Conservation (phyloP, 2,329 filamentous ascomycete species). For the Phialophora expanda region DNA sequence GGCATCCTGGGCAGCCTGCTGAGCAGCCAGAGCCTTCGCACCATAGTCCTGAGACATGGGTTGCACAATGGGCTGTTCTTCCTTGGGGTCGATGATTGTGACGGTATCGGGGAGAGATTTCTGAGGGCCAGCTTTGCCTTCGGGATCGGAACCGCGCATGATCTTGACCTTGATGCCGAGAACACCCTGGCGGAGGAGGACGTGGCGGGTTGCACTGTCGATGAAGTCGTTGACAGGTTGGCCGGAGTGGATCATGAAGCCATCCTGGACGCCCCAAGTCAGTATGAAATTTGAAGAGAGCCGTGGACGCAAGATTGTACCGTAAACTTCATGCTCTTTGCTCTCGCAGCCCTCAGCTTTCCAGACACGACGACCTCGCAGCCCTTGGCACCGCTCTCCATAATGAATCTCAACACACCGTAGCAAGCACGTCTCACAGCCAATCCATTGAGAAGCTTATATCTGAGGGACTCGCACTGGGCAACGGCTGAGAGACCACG, state of each 20-base stretch:
- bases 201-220: constrained; percentile 97
- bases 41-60: constrained; percentile 99
- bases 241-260: constrained; percentile 99
- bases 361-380: constrained; percentile 99
- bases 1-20: constrained; percentile 61
- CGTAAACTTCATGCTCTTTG: constrained; percentile 99
- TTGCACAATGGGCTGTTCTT: constrained; percentile 93
- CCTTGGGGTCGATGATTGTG: constrained; percentile 99
- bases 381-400: constrained; percentile 99
- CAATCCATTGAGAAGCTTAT: constrained; percentile 99
- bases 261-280: constrained; percentile 64
- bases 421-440: constrained; percentile 99
- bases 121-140: constrained; percentile 97
- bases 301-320: constrained; percentile 53
- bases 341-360: constrained; percentile 97
- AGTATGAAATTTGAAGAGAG: background rate
- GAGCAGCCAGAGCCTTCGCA: constrained; percentile 78
- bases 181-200: constrained; percentile 99
- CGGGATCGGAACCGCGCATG: constrained; percentile 99
- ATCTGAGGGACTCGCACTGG: constrained; percentile 99
- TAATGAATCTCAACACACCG: constrained; percentile 99
- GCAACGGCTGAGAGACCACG: constrained; percentile 99
- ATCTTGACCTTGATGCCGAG: constrained; percentile 99
- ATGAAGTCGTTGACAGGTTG: constrained; percentile 99
- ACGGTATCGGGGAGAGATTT: constrained; percentile 98